Evolutionary conservation across 306 rosid species (phyloP).

Genomic region (Medicago ruthenica): DNA sequence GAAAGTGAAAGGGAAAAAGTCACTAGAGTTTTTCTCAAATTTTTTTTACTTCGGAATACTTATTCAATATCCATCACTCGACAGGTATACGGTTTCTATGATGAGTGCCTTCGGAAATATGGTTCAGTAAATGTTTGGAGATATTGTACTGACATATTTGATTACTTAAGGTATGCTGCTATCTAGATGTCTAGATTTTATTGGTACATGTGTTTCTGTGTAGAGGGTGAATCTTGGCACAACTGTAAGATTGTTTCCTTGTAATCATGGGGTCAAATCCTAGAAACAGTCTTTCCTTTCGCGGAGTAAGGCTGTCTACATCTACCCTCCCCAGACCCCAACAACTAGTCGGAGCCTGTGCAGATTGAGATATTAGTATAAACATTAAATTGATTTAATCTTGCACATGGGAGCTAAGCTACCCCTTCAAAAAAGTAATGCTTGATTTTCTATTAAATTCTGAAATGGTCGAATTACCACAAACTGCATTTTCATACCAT

Average conservation of each 20-base stretch:
- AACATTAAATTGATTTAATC: conserved; percentile 14
- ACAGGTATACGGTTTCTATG: conserved; percentile 99
- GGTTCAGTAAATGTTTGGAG: conserved; percentile 99
- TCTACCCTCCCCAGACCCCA: neutral
- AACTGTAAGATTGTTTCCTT: conserved; percentile 4
- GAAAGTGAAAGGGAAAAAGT: neutral
- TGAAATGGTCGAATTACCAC: neutral
- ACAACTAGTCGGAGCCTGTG: neutral
- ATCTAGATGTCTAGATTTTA: conserved; percentile 28
- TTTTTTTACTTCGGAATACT: conserved; percentile 43
- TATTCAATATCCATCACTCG: conserved; percentile 47
- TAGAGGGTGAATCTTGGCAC: conserved; percentile 3
- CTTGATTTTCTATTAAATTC: conserved; percentile 14
- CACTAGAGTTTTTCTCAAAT: conserved; percentile 21
- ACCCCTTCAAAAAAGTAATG: conserved; percentile 1
- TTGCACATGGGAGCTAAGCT: conserved; percentile 27
- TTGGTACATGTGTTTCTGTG: conserved; percentile 10
- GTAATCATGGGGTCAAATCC: neutral
- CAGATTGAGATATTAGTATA: neutral
- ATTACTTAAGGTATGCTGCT: conserved; percentile 81
- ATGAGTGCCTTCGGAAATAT: conserved; percentile 97
- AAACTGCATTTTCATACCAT: conserved; percentile 6
- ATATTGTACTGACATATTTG: conserved; percentile 98
- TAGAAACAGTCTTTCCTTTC: neutral
- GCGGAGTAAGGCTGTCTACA: neutral